Base-by-base conservation (phyloP, 805 yeast genomes). In the Saccharomycopsis oosterbeekiorum region DNA sequence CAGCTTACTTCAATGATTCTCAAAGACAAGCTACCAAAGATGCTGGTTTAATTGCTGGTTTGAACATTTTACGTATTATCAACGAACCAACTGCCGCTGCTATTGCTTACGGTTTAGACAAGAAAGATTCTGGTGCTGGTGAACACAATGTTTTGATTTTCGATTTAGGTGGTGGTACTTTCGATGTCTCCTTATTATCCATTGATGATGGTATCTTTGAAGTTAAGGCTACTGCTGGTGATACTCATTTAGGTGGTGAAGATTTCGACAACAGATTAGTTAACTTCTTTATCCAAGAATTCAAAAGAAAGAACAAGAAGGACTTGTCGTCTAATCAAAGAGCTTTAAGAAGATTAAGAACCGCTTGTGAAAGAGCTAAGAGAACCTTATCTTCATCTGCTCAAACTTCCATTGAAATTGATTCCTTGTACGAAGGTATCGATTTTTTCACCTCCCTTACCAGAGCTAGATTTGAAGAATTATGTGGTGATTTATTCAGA, bases 281-380 rank as follows among this genome's bases (percentile, higher is more conserved):
- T 68, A 90, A 82, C 82, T 93, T 85, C 83, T 92, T 92, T 75
- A 89, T 86, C 68, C 85, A 84, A 74, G 97, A 93, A 80, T 93
- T 92, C 87, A 92, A 93, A 90, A 86, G 97, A 82, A 92, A 93
- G 85, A 84, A 89, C 86, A 90, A 90, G 87, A 89, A 90, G 84
- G 98, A 93, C 76, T 79, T 93, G 68, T 83, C 96, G 60, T 68
- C 84, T 70, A 91, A 92, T 86, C 97, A 91, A 82, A 89, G 98
- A 84, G 96, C 98, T 67, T 82, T 93, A 75, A 89, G 98, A 84
- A 90, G 97, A 86, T 84, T 92, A 77, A 88, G 97, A 85, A 92
- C 97, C 69, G 97, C 97, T 70, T 91, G 97, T 81, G 98, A 92
- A 84, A 88, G 98, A 80, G 98, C 98, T 67, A 92, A 92, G 96